Base-by-base conservation (phyloP, 768 basidiomycete species). In the Leucogyrophana mollusca region DNA sequence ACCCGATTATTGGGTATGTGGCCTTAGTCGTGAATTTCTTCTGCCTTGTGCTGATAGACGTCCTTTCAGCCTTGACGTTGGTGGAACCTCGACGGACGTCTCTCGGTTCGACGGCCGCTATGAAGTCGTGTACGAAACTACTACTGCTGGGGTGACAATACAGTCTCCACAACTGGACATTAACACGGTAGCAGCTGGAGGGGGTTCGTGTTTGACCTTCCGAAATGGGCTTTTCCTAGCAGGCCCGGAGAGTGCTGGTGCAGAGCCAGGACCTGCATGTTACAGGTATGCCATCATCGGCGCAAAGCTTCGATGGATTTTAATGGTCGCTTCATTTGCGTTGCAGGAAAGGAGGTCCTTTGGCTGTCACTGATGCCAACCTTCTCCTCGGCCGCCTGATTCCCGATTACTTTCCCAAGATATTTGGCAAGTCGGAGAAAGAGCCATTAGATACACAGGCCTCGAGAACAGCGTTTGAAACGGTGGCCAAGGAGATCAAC, bases 101-200 rank as follows among this genome's bases (percentile, higher is more conserved):
- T 95, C 93, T 5, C 81, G 95, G 25, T 97, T 87, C 60, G 87
- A 88, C 14, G 95, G 94, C 0, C 76, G 87, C 24, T 94, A 93
- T 59, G 94, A 97, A 62, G 77, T 91, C 14, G 91, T 95, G 2
- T 95, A 93, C 58, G 94, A 97, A 64, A 94, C 94, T 0, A 95
- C 94, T 0, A 97, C 94, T 0, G 94, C 94, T 0, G 92, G 94
- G 1, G 86, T 96, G 16, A 88, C 88, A 0, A 90, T 97, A 42
- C 91, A 94, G 60, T 87, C 86, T 1, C 91, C 94, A 0, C 93
- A 95, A 56, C 78, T 97, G 14, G 94, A 96, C 57, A 94, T 97
- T 65, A 95, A 95, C 62, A 93, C 91, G 4, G 93, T 96, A 39
- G 94, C 94, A 6, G 94, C 95, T 1, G 94, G 95, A 3, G 94